phyloP scores from a whole-genome alignment of 805 yeast genomes.

The Ogataea trehaloabstinens region DNA sequence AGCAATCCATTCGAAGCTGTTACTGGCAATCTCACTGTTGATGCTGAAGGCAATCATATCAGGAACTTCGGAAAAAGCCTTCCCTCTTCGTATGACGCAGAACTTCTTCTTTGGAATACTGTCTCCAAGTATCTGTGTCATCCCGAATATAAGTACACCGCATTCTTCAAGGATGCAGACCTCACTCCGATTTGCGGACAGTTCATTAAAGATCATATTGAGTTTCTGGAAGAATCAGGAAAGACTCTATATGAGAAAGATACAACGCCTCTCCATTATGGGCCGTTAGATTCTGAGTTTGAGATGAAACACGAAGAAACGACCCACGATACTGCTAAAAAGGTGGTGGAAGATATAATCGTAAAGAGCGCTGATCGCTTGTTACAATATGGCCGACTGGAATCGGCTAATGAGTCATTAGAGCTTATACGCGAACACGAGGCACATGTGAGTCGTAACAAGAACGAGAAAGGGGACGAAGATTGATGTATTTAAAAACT shows the following conservation, averaged over 20 bases:
- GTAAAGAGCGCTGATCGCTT: not conserved
- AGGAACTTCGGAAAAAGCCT: conserved; percentile 1
- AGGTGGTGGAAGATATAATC: not conserved
- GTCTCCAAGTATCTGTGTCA: not conserved
- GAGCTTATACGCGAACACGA: not conserved
- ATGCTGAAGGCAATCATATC: not conserved
- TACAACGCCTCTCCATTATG: not conserved
- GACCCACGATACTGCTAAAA: not conserved
- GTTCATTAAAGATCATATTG: not conserved
- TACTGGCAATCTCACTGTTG: not conserved
- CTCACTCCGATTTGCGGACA: not conserved
- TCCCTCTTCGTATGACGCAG: not conserved
- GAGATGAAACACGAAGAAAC: not conserved
- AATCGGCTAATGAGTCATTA: not conserved
- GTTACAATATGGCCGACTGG: not conserved
- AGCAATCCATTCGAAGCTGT: conserved; percentile 1
- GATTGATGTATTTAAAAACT: too few relatives aligned
- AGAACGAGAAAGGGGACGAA: not conserved
- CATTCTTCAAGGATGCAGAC: not conserved
- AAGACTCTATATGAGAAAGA: not conserved
- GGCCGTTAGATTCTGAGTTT: not conserved
- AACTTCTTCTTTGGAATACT: not conserved
- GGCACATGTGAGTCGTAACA: not conserved
- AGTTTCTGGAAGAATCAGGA: not conserved
- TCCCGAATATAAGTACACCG: not conserved